Percentiles rank a stretch among this genome's conserved stretches.
Evolutionary conservation across 2,329 filamentous ascomycete species (phyloP).

Genomic region (Botrytis fragariae): DNA sequence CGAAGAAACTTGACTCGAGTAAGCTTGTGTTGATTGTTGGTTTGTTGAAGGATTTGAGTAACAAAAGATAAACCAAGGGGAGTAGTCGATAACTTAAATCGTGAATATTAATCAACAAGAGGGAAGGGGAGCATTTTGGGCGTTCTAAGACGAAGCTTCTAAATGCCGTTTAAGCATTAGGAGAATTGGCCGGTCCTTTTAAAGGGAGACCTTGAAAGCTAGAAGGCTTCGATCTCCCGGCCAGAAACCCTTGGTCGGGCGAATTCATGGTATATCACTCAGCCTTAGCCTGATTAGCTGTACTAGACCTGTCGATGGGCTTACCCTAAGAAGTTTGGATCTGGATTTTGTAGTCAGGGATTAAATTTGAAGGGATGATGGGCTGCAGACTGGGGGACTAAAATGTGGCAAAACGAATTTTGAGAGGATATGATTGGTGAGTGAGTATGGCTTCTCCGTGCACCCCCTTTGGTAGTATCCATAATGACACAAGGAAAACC

Average conservation of each 20-base stretch:
- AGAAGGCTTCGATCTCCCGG: background rate
- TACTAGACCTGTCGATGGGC: constrained; percentile 2
- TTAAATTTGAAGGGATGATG: background rate
- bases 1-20: background rate
- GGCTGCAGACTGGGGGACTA: background rate
- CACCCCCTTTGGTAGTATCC: background rate
- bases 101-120: background rate
- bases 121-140: background rate
- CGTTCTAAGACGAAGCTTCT: background rate
- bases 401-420: background rate
- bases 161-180: constrained; percentile 1
- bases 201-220: constrained; percentile 1
- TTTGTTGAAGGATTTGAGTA: background rate
- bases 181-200: constrained; percentile 13
- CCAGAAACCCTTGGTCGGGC: background rate
- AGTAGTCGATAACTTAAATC: background rate
- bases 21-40: background rate
- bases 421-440: background rate
- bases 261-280: background rate
- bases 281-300: constrained; percentile 18
- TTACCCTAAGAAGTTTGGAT: background rate
- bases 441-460: background rate
- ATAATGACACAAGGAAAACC: background rate
- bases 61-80: background rate
- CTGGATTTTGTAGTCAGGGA: background rate